Conservation (phyloP, 1,284 basidiomycete species). For the Naganishia sp. region DNA sequence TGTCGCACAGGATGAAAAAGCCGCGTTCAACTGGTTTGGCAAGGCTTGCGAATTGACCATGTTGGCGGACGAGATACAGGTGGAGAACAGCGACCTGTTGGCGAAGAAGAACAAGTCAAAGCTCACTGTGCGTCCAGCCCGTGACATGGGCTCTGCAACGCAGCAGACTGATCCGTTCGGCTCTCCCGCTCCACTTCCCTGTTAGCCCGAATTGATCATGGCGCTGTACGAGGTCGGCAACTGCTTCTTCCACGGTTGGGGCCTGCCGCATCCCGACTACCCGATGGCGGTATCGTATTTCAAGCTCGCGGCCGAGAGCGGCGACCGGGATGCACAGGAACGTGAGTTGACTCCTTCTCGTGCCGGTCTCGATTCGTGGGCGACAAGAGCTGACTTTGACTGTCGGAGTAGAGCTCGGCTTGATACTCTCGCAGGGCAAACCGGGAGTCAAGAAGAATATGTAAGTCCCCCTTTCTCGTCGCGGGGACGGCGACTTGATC, state of each 20-base stretch:
- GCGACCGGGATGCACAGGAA: slow-evolving; percentile 50
- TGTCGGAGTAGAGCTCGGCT: neutral
- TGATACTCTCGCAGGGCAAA: slow-evolving; percentile 48
- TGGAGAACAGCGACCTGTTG: slow-evolving; percentile 41
- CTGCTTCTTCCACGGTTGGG: slow-evolving; percentile 48
- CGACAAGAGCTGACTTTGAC: neutral
- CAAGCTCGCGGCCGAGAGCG: slow-evolving; percentile 47
- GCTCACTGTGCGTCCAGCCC: slow-evolving; percentile 40
- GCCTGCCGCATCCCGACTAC: slow-evolving; percentile 37
- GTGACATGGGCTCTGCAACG: neutral
- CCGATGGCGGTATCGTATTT: slow-evolving; percentile 49
- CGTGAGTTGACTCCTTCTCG: slow-evolving; percentile 40
- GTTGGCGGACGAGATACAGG: slow-evolving; percentile 41
- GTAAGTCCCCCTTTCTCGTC: slow-evolving; percentile 31
- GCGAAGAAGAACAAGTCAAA: slow-evolving; percentile 39
- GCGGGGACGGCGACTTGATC: neutral
- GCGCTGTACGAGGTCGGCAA: slow-evolving; percentile 52
- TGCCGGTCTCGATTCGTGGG: too few species aligned
- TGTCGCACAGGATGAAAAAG: slow-evolving; percentile 46
- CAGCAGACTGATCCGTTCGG: neutral
- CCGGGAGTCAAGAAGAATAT: slow-evolving; percentile 52
- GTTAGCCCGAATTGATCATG: slow-evolving; percentile 41
- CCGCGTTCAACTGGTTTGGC: slow-evolving; percentile 46
- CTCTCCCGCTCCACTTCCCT: neutral
- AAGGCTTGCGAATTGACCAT: slow-evolving; percentile 44